Evolutionary conservation across 192 early-diverging fungal species (phyloP), one percentile per base, ranked within the genome.

Genomic region (Funneliformis mosseae): DNA sequence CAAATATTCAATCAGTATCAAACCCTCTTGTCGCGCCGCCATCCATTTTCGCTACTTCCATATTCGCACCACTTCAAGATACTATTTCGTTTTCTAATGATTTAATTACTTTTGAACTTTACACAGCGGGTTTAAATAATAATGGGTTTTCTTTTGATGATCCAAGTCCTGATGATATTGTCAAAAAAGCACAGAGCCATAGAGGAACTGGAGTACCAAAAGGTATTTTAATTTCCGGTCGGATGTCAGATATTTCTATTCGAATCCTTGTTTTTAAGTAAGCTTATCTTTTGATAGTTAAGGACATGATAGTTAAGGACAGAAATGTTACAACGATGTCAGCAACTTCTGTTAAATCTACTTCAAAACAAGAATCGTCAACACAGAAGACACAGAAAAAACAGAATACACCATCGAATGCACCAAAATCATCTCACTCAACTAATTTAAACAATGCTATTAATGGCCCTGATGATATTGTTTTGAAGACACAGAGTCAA

Each of bases 141-240:
- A 66, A 61, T 41, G 62, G 61, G 4, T 97, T 96, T 87, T 80
- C 74, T 9, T 96, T 97, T 86, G 84, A 91, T 70, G 84, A 86
- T n/a, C 95, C 94, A 41, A 96, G 95, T 78, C 95, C 95, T 14
- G 95, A 96, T 83, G 94, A 95, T 85, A 80, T 85, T 33, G 93
- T 93, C 27, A 72, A 88, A 33, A 83, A 85, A 27, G 92, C 94
- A 5, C 88, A 88, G 61, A 82, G 84, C 55, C 61, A 83, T 62
- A 84, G 81, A 64, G 46, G 27, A 48, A 55, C 66, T 60, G 50
- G 55, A 39, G 41, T 25, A 11, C 23, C 38, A 45, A 82, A 74
- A 78, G 59, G 45, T 83, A 69, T 27, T 25, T 25, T 9, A 0
- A 46, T 48, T 38, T n/a, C 6, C 8, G 43, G 1, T 3, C 33